Evolutionary conservation across 208 protist genomes (phyloP), one percentile per base, ranked within the genome.

Genomic region (Leishmania tropica): DNA sequence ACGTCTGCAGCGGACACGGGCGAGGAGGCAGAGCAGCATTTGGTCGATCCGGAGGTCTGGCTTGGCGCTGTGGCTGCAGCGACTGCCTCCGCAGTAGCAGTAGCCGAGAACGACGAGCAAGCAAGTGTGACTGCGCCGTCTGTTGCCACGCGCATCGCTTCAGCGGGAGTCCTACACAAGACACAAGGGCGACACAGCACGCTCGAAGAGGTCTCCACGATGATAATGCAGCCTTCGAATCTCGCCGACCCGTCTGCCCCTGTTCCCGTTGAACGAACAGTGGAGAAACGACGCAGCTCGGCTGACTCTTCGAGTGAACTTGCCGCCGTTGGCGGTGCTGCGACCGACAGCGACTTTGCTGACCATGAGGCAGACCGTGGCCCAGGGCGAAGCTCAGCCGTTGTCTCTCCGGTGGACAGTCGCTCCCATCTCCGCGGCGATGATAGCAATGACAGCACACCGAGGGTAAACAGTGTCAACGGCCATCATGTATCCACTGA

Each of bases 1-100:
- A 8, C 3, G 6, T 5, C 45, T 28, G n/a, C 13, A 56, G n/a
- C n/a, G 51, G 51, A 45, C 51, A 51, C n/a, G 8, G 31, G 10
- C 31, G 31, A 62, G 72, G 31, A 58, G 47, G 17, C 13, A 31
- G 35, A 28, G 51, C 42, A 58, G 4, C 21, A 40, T 19, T 72
- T 81, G 71, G 62, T 84, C 24, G 80, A 85, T 21, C 85, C 81
- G 0, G 81, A 80, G 48, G 54, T 15, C 28, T 88, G 85, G 85
- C 81, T 86, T 15, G 62, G 81, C 35, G 71, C 80, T 2, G 81
- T 86, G 37, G 81, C 79, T n/a, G 79, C 73, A 60, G 76, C 79
- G 0, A 70, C 51, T 0, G 35, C 51, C 24, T 58, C 42, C 19
- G 62, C 62, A 17, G 75, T 71, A 68, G 68, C 31, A n/a, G n/a